Base-by-base conservation (phyloP, 768 basidiomycete species). In the Amanita inopinata region DNA sequence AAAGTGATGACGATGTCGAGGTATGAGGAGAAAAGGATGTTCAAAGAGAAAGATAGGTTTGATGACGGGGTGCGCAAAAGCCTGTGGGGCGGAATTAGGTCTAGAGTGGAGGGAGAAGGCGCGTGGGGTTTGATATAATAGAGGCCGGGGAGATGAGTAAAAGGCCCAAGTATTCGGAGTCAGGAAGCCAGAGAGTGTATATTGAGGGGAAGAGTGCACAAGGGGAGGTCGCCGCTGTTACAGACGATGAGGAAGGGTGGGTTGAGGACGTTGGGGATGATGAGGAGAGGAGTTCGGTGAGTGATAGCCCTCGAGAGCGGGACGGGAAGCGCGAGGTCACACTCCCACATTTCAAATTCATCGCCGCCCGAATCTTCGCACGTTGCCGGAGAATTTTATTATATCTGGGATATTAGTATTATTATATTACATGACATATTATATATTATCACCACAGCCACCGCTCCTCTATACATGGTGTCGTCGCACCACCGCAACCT, bases 401-500 rank as follows among this genome's bases (percentile, higher is more conserved):
- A 38, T 44, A 35, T n/a, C n/a, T n/a, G n/a, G n/a, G n/a, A n/a
- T n/a, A n/a, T 42, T 40, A 46, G 36, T 45, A 25, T 35, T 47
- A 45, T 38, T n/a, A 40, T 47, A 39, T 44, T 41, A 42, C 49
- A 46, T 45, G 46, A 45, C 49, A 44, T 45, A 39, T 45, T 37
- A 19, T 43, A 38, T 19, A 45, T 40, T 39, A 40, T 8, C 18
- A 23, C 23, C 27, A 28, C 36, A 25, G 31, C 25, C 25, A 33
- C 32, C 34, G 17, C 15, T 27, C 33, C 33, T 17, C 35, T 33
- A 18, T 30, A 24, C 10, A 7, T 60, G 82, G 55, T 84, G 81
- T 46, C 86, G 68, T 46, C 85, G 70, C 28, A 91, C 86, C 22
- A 84, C 77, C 10, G 89, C 89, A 42, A 93, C 69, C 65, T 90